These are phyloP conservation scores for Solanum verrucosum DNA, from an alignment of 257 asterid genomes.

Conservation along the genomic window DNA sequence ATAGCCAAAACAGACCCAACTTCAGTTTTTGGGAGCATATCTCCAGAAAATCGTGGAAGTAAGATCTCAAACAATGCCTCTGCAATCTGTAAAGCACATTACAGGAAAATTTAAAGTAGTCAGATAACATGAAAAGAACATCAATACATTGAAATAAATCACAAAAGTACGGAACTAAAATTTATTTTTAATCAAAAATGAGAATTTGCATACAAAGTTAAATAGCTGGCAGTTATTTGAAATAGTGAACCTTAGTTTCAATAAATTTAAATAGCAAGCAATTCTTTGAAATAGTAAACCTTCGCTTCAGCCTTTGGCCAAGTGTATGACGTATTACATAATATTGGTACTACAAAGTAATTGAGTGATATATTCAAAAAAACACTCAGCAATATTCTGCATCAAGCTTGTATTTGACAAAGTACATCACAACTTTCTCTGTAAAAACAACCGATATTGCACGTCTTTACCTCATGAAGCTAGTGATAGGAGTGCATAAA, in stretches of 20 bases:
- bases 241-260: background rate
- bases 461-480: background rate
- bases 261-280: background rate
- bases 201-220: background rate
- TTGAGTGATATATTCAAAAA: background rate
- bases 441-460: background rate
- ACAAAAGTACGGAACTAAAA: background rate
- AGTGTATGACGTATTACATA: background rate
- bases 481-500: background rate
- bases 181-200: background rate
- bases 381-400: background rate
- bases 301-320: background rate
- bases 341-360: background rate
- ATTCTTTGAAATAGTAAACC: background rate
- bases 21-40: slow-evolving; percentile 73
- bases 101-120: background rate
- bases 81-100: slow-evolving; percentile 44
- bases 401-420: background rate
- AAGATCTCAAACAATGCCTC: slow-evolving; percentile 84
- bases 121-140: background rate
- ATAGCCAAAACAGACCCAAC: slow-evolving; percentile 79
- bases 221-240: background rate
- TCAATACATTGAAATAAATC: background rate
- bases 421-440: background rate
- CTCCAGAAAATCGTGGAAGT: slow-evolving; percentile 93